A percentile compares a stretch with the other conserved stretches of the same genome.
phyloP scores from a whole-genome alignment of 345 rosid genomes.

The Ricinus communis region DNA sequence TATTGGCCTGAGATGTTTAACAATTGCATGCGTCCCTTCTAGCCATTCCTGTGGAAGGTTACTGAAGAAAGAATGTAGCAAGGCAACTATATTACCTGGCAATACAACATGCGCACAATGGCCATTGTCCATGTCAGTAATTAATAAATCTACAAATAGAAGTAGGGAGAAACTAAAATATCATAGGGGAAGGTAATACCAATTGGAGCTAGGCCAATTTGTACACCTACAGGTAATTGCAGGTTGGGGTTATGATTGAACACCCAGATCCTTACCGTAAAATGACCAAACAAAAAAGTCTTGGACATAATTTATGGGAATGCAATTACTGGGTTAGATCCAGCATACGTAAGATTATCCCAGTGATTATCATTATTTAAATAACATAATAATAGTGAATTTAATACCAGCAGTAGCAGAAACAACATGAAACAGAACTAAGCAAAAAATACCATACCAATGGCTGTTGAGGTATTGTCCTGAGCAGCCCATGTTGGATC shows the following conservation, averaged over 20 bases:
- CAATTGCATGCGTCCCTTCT: conserved; percentile 77
- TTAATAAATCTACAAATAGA: neutral
- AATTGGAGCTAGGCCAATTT: neutral
- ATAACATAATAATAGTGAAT: neutral
- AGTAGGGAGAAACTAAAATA: neutral
- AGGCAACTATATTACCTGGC: conserved; percentile 86
- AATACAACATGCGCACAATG: conserved; percentile 18
- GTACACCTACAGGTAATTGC: neutral
- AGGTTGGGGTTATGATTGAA: too few relatives aligned
- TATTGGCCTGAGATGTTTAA: conserved; percentile 80
- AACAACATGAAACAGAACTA: neutral
- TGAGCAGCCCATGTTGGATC: conserved; percentile 99
- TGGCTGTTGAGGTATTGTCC: conserved; percentile 95
- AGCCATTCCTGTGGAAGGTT: conserved; percentile 99
- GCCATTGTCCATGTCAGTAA: conserved; percentile 20
- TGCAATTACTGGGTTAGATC: neutral
- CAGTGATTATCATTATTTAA: neutral
- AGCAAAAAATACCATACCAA: conserved; percentile 50
- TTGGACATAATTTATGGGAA: neutral
- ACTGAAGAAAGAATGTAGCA: conserved; percentile 93
- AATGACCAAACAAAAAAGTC: too few relatives aligned
- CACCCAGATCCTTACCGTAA: too few relatives aligned
- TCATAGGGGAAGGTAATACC: neutral
- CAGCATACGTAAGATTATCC: neutral
- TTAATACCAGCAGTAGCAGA: neutral